Base-by-base conservation (phyloP, 1,139 yeast species). In the Pichia sp. region DNA sequence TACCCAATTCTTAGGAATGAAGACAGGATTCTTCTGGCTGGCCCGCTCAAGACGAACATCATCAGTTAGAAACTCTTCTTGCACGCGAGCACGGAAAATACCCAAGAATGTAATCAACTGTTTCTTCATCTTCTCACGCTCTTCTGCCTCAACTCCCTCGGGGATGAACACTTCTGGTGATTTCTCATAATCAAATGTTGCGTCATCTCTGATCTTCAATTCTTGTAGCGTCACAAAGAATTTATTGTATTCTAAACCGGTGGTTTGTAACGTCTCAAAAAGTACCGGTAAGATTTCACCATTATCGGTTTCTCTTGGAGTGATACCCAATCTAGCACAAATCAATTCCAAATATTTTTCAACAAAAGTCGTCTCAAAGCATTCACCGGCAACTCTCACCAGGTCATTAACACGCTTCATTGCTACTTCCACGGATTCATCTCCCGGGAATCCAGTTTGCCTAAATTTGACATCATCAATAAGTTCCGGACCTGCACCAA, bases 1-100 rank as follows among this genome's bases (percentile, higher is more conserved):
- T 35, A 88, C 77, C 91, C 95, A 86, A 47, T 79, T 83, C 42
- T 91, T 69, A 13, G 96, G 94, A 13, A 84, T 68, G 52, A 91
- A 88, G 27, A 73, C 53, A 3, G 98, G 98, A 52, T 91, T 91
- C 37, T 62, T 66, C 3, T 47, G 38, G 12, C 60, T 51, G 40
- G 86, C 72, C 9, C 66, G 49, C 4, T 45, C 47, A 5, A 48
- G 48, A 27, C 83, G 64, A 5, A 49, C 53, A 14, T 59, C 59
- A 26, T 62, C 62, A 0, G 59, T 46, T 20, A 61, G 52, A 3
- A 64, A 50, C 50, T 68, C 63, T 14, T 50, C 49, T 46, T 57
- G 55, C 35, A 74, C 46, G 33, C 77, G 58, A 5, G 56, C 54
- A 22, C 59, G 60, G 56, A 64, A 72, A 1, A 50, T 49, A 1